Conservation (phyloP, 192 early-diverging fungal species). For the Lunasporangiospora selenospora region DNA sequence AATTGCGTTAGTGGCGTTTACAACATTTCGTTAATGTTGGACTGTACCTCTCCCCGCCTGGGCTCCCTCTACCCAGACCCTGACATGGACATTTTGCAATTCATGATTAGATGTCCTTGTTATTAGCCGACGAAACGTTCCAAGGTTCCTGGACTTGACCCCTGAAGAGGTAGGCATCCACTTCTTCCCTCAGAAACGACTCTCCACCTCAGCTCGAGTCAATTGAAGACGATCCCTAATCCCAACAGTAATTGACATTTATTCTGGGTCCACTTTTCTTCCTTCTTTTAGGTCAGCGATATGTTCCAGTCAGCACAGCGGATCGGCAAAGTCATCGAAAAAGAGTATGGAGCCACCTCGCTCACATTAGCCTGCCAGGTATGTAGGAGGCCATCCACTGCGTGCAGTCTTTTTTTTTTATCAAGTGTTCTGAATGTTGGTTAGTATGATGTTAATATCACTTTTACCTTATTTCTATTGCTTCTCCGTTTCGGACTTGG, state of each 20-base stretch:
- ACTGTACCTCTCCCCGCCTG: background rate
- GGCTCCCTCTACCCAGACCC: background rate
- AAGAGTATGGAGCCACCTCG: conserved; percentile 68
- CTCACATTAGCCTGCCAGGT: conserved; percentile 86
- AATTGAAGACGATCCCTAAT: too few species aligned
- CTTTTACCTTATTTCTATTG: background rate
- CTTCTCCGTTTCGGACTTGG: background rate
- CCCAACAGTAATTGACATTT: background rate
- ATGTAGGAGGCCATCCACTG: background rate
- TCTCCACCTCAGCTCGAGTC: too few species aligned
- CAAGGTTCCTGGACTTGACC: conserved; percentile 79
- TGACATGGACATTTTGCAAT: background rate
- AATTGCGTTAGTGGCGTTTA: too few species aligned
- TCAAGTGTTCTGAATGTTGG: too few species aligned
- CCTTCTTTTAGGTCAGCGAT: conserved; percentile 61
- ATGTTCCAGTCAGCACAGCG: conserved; percentile 82
- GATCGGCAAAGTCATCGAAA: conserved; percentile 78
- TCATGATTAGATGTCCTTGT: conserved; percentile 80
- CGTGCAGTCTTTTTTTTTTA: background rate
- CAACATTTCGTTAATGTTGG: background rate
- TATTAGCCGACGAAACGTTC: conserved; percentile 68
- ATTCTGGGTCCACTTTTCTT: background rate
- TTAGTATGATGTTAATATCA: too few species aligned
- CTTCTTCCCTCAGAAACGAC: too few species aligned
- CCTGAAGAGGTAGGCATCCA: conserved; percentile 68